Percentiles rank a stretch among this genome's conserved stretches.
Evolutionary conservation across 2,329 filamentous ascomycete species (phyloP).

Genomic region (Emergomyces orientalis): DNA sequence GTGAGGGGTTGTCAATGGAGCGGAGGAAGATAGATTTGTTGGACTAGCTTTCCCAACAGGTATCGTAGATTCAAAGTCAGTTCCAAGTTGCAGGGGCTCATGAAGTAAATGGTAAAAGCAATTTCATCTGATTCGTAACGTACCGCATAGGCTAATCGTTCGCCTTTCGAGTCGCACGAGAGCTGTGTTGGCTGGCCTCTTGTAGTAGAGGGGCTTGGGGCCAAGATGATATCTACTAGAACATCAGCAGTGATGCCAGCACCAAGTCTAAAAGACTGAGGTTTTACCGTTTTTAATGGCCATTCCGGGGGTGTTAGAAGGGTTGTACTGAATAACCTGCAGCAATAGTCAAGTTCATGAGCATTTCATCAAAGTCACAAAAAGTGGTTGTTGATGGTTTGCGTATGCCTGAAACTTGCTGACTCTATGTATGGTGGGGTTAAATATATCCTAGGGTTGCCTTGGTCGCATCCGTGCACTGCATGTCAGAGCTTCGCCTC

Average conservation of each 20-base stretch:
- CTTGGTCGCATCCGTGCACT: not conserved
- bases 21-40: slow-evolving; percentile 96
- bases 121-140: slow-evolving; percentile 2
- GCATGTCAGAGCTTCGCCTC: not conserved
- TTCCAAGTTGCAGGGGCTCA: not conserved
- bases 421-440: not conserved
- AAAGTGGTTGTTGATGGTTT: not conserved
- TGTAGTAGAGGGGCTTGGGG: slow-evolving; percentile 71
- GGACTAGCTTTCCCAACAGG: slow-evolving; percentile 47
- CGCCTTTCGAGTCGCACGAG: slow-evolving; percentile 77
- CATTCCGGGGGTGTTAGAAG: slow-evolving; percentile 25
- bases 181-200: slow-evolving; percentile 84
- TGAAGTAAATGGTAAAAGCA: slow-evolving; percentile 3
- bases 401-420: not conserved
- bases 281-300: slow-evolving; percentile 37
- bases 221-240: slow-evolving; percentile 62
- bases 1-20: slow-evolving; percentile 78
- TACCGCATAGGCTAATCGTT: slow-evolving; percentile 88
- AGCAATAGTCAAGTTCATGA: not conserved
- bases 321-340: not conserved
- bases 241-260: slow-evolving; percentile 15
- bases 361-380: not conserved
- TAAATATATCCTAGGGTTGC: not conserved
- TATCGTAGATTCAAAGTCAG: not conserved
- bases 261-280: not conserved